Conservation (phyloP, 495 filamentous ascomycete genomes). For the Achaetomiella virescens region DNA sequence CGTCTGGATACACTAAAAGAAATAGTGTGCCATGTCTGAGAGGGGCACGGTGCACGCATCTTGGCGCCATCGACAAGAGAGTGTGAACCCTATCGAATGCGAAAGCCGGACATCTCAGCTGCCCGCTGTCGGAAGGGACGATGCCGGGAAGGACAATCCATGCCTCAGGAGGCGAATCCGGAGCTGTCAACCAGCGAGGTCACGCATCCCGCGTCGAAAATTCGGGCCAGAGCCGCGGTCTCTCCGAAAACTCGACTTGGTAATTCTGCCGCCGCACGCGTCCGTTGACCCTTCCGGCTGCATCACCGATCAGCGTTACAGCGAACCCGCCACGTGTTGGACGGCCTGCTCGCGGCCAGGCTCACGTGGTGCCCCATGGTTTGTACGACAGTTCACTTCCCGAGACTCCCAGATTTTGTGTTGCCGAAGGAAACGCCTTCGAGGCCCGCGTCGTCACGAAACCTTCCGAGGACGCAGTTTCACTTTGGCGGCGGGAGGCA, state of each 20-base stretch:
- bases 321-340: slow-evolving; percentile 10
- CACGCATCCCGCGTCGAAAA: too few species aligned
- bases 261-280: background rate
- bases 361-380: background rate
- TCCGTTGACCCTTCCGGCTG: background rate
- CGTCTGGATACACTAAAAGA: slow-evolving; percentile 9
- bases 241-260: background rate
- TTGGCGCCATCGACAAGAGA: background rate
- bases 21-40: slow-evolving; percentile 1
- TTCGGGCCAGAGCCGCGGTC: background rate
- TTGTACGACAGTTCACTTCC: too few species aligned
- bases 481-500: background rate
- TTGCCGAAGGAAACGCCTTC: too few species aligned
- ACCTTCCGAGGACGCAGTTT: background rate
- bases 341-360: background rate
- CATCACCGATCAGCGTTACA: slow-evolving; percentile 7
- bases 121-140: too few species aligned
- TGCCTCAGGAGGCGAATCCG: too few species aligned
- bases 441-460: too few species aligned
- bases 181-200: too few species aligned
- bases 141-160: too few species aligned
- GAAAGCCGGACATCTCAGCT: too few species aligned
- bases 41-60: slow-evolving; percentile 3
- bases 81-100: background rate
- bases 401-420: too few species aligned